phyloP scores from a whole-genome alignment of 495 filamentous ascomycete species.

The Tetracladium setigerum region DNA sequence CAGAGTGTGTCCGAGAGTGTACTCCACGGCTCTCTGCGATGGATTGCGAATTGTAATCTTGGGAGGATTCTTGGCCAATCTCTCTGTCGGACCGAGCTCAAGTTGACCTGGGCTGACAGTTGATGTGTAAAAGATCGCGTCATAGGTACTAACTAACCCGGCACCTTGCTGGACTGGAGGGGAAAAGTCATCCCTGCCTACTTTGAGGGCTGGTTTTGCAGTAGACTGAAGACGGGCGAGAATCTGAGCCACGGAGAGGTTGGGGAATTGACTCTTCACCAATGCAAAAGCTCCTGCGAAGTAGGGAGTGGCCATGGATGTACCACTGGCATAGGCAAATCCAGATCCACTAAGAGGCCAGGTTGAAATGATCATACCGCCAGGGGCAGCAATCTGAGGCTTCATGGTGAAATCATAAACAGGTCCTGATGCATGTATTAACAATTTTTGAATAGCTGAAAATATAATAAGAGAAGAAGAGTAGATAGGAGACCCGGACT shows the following conservation, averaged over 20 bases:
- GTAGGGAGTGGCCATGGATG: conserved; percentile 44
- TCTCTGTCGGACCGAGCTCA: too few relatives aligned
- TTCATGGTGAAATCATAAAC: conserved; percentile 36
- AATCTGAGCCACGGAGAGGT: background rate
- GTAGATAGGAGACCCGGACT: too few relatives aligned
- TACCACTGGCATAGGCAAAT: conserved; percentile 34
- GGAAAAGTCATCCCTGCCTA: background rate
- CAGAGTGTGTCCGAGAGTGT: background rate
- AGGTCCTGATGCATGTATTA: conserved; percentile 22
- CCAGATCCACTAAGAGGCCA: conserved; percentile 28
- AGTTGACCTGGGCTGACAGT: background rate
- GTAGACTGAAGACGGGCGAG: background rate
- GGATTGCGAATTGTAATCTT: background rate
- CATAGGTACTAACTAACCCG: background rate
- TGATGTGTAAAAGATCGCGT: background rate
- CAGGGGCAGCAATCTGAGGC: conserved; percentile 33
- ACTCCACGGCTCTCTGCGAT: background rate
- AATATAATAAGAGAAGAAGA: too few relatives aligned
- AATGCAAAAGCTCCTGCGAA: conserved; percentile 36
- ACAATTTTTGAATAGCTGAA: too few relatives aligned
- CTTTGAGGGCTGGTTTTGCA: background rate
- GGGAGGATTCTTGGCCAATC: background rate
- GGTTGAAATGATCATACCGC: conserved; percentile 38
- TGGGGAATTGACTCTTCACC: background rate
- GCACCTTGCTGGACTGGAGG: background rate